A percentile compares a stretch with the other conserved stretches of the same genome.
phyloP scores from a whole-genome alignment of 129 eudicot genomes.

The Tagetes erecta region DNA sequence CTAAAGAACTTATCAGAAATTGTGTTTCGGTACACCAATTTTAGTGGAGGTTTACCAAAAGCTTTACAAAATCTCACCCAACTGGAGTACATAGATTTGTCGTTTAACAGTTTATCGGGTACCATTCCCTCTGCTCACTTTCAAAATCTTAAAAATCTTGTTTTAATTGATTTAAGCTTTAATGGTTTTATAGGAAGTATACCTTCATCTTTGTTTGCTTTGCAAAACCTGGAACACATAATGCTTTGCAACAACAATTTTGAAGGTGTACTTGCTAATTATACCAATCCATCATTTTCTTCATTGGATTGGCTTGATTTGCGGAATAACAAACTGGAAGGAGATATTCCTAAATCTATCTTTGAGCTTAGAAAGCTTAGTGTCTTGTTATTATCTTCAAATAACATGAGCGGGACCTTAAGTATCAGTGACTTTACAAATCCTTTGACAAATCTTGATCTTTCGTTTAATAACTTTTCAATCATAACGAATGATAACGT shows the following conservation, averaged over 20 bases:
- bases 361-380: slow-evolving; percentile 27
- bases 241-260: slow-evolving; percentile 51
- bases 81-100: slow-evolving; percentile 44
- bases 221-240: slow-evolving; percentile 41
- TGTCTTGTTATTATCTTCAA: slow-evolving; percentile 31
- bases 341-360: slow-evolving; percentile 48
- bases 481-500: slow-evolving; percentile 10
- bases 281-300: slow-evolving; percentile 23
- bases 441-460: slow-evolving; percentile 36
- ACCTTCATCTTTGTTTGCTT: slow-evolving; percentile 58
- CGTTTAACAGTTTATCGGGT: slow-evolving; percentile 49
- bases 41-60: slow-evolving; percentile 51
- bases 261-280: slow-evolving; percentile 34
- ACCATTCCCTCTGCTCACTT: slow-evolving; percentile 36
- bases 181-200: slow-evolving; percentile 48
- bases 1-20: slow-evolving; percentile 38
- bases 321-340: slow-evolving; percentile 48
- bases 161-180: slow-evolving; percentile 32
- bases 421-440: background rate
- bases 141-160: slow-evolving; percentile 44
- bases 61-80: slow-evolving; percentile 42
- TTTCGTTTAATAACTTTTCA: slow-evolving; percentile 52
- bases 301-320: slow-evolving; percentile 48
- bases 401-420: slow-evolving; percentile 33
- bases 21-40: slow-evolving; percentile 38